Base-by-base conservation (phyloP, 257 asterid genomes). In the Parsonsia alboflavescens region DNA sequence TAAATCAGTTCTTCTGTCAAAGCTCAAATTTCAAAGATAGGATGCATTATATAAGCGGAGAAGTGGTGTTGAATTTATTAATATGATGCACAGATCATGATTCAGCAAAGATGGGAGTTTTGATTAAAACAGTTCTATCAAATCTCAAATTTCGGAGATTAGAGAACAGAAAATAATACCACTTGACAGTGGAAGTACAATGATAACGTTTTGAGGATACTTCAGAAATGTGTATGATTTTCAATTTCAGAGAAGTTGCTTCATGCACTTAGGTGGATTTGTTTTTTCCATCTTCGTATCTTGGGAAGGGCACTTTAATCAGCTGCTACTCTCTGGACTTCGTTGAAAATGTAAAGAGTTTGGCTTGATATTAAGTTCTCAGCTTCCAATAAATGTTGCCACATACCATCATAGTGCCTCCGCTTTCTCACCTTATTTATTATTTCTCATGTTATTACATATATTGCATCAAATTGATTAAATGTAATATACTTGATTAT, bases 401-500 rank as follows among this genome's bases (percentile, higher is more conserved):
- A 17, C 44, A 41, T 49, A 22, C 39, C 36, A 46, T 21, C 61
- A 28, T 12, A 24, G 21, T 73, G 48, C 50, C 59, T 73, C 22
- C n/a, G 26, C 13, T 15, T 41, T 41, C 56, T 49, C 7, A 15
- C 9, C 57, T 33, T 65, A 7, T 12, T 41, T 44, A 21, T 44
- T 21, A 48, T 13, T n/a, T 53, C 49, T 42, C 17, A 19, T 39
- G 70, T 41, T 65, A 12, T 30, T 22, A 24, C 12, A 30, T 45
- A 13, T 33, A 10, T 26, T 70, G 28, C 72, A 11, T 53, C 48
- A 52, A 21, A 26, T 56, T 42, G 41, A 26, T 33, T 26, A 62
- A n/a, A 39, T 62, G 16, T 46, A 10, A 50, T 42, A 68, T 76
- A 45, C 74, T 81, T 62, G 68, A 59, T 70, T 21, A 19, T 54